A percentile compares a stretch with the other conserved stretches of the same genome.
Conservation (phyloP, 805 yeast genomes). For the Wickerhamiella allomyrinae region DNA sequence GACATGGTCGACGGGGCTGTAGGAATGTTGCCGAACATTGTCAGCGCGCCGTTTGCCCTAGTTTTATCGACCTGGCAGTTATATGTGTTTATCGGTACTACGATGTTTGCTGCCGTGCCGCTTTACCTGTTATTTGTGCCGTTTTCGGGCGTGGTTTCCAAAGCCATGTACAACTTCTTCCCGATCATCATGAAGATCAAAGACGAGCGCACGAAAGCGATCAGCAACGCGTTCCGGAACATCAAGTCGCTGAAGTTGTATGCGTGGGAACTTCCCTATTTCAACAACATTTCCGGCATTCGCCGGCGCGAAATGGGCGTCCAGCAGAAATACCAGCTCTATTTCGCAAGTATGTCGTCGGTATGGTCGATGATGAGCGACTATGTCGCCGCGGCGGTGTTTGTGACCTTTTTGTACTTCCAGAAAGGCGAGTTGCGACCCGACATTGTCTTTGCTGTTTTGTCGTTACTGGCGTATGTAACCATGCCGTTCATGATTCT, state of each 20-base stretch:
- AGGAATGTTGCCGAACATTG: slow-evolving; percentile 56
- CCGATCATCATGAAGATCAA: slow-evolving; percentile 71
- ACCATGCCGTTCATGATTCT: slow-evolving; percentile 79
- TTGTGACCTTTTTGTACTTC: slow-evolving; percentile 59
- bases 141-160: slow-evolving; percentile 51
- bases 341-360: slow-evolving; percentile 45
- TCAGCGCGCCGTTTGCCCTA: slow-evolving; percentile 88
- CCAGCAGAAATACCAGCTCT: slow-evolving; percentile 34
- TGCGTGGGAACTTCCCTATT: slow-evolving; percentile 89
- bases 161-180: slow-evolving; percentile 44
- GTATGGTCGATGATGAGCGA: slow-evolving; percentile 77
- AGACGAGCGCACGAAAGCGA: slow-evolving; percentile 79
- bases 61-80: slow-evolving; percentile 57
- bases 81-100: slow-evolving; percentile 57
- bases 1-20: slow-evolving; percentile 71
- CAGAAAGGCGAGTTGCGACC: slow-evolving; percentile 59
- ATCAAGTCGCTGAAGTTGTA: slow-evolving; percentile 85
- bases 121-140: slow-evolving; percentile 68
- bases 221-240: slow-evolving; percentile 74
- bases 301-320: slow-evolving; percentile 75
- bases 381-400: slow-evolving; percentile 75
- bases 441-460: slow-evolving; percentile 63
- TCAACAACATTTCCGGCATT: slow-evolving; percentile 55
- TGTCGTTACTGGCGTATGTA: slow-evolving; percentile 49
- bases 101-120: slow-evolving; percentile 83